Percentiles rank a stretch among this genome's conserved stretches.
Evolutionary conservation across 2,329 filamentous ascomycete species (phyloP).

Genomic region (Elsinoe ampelina): DNA sequence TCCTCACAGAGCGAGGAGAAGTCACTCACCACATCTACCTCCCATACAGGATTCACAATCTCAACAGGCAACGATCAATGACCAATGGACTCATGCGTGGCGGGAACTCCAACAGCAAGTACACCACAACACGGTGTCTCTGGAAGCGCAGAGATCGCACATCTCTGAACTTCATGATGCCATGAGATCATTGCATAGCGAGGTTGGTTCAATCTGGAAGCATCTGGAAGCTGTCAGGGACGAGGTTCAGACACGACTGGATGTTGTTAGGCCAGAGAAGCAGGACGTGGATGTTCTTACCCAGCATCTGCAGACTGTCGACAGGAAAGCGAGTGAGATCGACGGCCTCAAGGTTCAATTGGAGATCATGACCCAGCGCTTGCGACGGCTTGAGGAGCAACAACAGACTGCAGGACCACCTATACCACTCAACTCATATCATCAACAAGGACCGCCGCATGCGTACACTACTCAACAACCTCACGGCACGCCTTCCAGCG

Average conservation of each 20-base stretch:
- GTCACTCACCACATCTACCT: conserved; percentile 13
- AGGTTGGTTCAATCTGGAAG: conserved; percentile 28
- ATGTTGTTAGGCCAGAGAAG: conserved; percentile 21
- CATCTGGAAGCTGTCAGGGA: conserved; percentile 29
- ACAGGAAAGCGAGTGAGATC: conserved; percentile 37
- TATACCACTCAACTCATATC: conserved; percentile 19
- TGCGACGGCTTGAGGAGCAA: conserved; percentile 29
- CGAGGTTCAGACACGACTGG: conserved; percentile 26
- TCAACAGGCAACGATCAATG: conserved; percentile 17
- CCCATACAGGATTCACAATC: conserved; percentile 10
- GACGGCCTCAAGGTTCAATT: conserved; percentile 39
- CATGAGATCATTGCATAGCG: conserved; percentile 32
- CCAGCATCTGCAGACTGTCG: conserved; percentile 31
- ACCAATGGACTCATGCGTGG: conserved; percentile 32
- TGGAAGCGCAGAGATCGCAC: conserved; percentile 33
- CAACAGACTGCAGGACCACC: conserved; percentile 16
- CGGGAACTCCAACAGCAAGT: conserved; percentile 40
- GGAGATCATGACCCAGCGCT: conserved; percentile 40
- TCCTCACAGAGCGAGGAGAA: background rate
- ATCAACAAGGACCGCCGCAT: conserved; percentile 17
- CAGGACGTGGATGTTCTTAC: conserved; percentile 38
- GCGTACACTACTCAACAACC: conserved; percentile 14
- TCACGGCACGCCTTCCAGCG: conserved; percentile 3
- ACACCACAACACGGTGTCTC: conserved; percentile 35
- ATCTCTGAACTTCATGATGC: conserved; percentile 32